These are phyloP conservation scores for Epichloe sibirici DNA, from an alignment of 2,329 filamentous ascomycete species.

Conservation along the genomic window DNA sequence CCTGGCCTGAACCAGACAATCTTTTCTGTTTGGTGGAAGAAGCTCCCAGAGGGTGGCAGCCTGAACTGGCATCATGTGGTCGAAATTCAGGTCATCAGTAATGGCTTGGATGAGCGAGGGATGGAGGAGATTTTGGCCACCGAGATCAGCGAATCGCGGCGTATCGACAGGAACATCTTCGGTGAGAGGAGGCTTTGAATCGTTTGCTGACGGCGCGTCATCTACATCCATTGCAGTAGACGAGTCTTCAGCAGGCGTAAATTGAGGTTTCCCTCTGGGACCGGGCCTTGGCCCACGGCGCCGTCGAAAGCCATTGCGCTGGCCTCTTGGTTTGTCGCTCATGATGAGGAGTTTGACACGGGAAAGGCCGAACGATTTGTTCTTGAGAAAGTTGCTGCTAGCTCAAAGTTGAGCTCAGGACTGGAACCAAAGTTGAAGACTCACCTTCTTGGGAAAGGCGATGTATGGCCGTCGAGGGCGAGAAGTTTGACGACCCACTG, in stretches of 20 bases:
- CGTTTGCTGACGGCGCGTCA: not conserved
- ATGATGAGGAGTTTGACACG: not conserved
- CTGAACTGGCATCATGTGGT: conserved; percentile 44
- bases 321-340: conserved; percentile 2
- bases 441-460: not conserved
- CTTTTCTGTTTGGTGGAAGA: conserved; percentile 30
- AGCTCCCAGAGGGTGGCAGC: conserved; percentile 37
- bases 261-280: not conserved
- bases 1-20: conserved; percentile 67
- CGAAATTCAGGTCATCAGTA: conserved; percentile 34
- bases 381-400: too few species aligned
- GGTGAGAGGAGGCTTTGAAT: conserved; percentile 7
- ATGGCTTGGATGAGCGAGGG: conserved; percentile 35
- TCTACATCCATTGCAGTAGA: not conserved
- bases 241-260: not conserved
- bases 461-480: not conserved
- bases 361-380: not conserved
- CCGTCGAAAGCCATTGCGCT: conserved; percentile 1
- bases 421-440: not conserved
- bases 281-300: conserved; percentile 1
- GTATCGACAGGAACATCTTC: conserved; percentile 28
- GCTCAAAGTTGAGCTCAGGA: too few species aligned
- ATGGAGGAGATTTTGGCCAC: conserved; percentile 27
- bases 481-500: conserved; percentile 1
- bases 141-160: conserved; percentile 34